Percentiles rank a stretch among this genome's conserved stretches.
phyloP scores from a whole-genome alignment of 805 yeast genomes.

The Candida xiaguanensis region DNA sequence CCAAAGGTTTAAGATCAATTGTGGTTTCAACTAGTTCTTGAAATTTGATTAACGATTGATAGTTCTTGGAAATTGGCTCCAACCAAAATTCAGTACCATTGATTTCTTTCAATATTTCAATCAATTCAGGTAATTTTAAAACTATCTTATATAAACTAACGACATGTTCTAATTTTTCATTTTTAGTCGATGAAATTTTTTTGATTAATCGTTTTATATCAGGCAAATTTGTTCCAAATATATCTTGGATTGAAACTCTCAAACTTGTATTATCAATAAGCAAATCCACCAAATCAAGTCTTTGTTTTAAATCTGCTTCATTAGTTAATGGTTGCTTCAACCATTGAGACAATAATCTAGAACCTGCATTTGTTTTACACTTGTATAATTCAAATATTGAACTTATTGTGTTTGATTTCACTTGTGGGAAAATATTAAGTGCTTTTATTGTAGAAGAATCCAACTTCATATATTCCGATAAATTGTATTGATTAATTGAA shows the following conservation, averaged over 20 bases:
- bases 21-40: slow-evolving; percentile 91
- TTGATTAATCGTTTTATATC: slow-evolving; percentile 76
- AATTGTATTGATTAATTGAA: slow-evolving; percentile 60
- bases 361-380: slow-evolving; percentile 88
- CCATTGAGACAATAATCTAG: slow-evolving; percentile 88
- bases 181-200: slow-evolving; percentile 47
- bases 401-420: slow-evolving; percentile 24
- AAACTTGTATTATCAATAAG: slow-evolving; percentile 67
- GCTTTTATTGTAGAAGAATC: slow-evolving; percentile 91
- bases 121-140: slow-evolving; percentile 63
- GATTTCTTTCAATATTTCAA: slow-evolving; percentile 41
- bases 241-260: slow-evolving; percentile 62
- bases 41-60: slow-evolving; percentile 56
- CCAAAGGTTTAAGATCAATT: slow-evolving; percentile 79
- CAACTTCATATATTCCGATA: slow-evolving; percentile 80
- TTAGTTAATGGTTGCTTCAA: slow-evolving; percentile 89
- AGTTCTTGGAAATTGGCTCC: slow-evolving; percentile 47
- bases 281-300: slow-evolving; percentile 75
- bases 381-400: slow-evolving; percentile 83
- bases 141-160: slow-evolving; percentile 83
- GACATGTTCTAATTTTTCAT: slow-evolving; percentile 80
- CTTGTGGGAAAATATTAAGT: slow-evolving; percentile 72
- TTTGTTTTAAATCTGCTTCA: slow-evolving; percentile 49
- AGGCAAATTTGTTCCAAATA: slow-evolving; percentile 69
- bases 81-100: slow-evolving; percentile 47